Percentiles rank a stretch among this genome's conserved stretches.
These are phyloP conservation scores for Selenicereus undatus DNA, from an alignment of 148 eudicot species.

Conservation along the genomic window DNA sequence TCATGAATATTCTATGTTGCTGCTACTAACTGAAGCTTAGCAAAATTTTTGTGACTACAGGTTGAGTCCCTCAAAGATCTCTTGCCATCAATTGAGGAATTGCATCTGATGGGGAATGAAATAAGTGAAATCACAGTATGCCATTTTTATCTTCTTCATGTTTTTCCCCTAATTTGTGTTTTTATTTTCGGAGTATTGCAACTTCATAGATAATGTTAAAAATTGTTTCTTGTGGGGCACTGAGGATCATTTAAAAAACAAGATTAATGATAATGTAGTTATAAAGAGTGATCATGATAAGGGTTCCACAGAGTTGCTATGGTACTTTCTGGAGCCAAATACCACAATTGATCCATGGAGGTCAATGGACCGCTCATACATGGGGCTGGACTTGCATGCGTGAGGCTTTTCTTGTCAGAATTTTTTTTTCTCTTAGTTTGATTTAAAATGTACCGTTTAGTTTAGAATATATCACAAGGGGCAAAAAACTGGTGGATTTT, in stretches of 20 bases:
- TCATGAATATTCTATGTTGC: slow-evolving; percentile 3
- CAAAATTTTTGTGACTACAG: slow-evolving; percentile 35
- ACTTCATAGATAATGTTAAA: background rate
- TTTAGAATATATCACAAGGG: background rate
- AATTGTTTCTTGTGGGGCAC: background rate
- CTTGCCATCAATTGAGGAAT: slow-evolving; percentile 67
- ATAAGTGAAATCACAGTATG: slow-evolving; percentile 60
- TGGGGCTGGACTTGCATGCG: no score
- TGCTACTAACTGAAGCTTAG: slow-evolving; percentile 6
- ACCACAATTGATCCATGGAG: background rate
- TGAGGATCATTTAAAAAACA: background rate
- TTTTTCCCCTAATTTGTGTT: background rate
- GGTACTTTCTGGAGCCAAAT: background rate
- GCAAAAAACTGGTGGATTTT: background rate
- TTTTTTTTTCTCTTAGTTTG: background rate
- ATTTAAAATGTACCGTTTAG: background rate
- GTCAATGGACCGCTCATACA: background rate
- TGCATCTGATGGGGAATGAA: slow-evolving; percentile 84
- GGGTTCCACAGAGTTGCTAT: background rate
- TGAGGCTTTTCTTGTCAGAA: no score
- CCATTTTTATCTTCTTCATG: background rate
- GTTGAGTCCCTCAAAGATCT: slow-evolving; percentile 62
- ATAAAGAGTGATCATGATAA: background rate
- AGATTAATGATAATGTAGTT: background rate
- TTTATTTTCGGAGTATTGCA: background rate